phyloP scores from a whole-genome alignment of 768 basidiomycete genomes.

The Steccherinum ochraceum region DNA sequence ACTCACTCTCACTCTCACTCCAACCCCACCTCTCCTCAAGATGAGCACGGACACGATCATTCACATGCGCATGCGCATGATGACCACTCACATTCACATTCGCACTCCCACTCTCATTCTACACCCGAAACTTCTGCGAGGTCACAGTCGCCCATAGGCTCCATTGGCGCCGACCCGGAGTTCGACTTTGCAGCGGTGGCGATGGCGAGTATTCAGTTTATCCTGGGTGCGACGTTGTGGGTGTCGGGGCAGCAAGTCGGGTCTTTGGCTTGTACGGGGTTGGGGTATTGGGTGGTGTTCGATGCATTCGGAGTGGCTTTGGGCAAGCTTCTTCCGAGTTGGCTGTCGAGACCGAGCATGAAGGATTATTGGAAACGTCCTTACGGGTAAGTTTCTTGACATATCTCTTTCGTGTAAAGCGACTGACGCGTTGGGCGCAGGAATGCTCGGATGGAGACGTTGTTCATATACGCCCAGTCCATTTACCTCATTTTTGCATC shows the following conservation, averaged over 20 bases:
- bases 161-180: constrained; percentile 12
- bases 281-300: constrained; percentile 97
- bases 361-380: constrained; percentile 31
- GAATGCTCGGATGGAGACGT: constrained; percentile 60
- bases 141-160: constrained; percentile 14
- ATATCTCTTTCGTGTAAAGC: not conserved
- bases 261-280: constrained; percentile 79
- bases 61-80: not conserved
- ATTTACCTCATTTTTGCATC: constrained; percentile 93
- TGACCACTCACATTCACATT: not conserved
- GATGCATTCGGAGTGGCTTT: constrained; percentile 79
- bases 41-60: constrained; percentile 6
- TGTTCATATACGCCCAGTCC: constrained; percentile 79
- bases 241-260: constrained; percentile 84
- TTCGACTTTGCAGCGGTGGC: constrained; percentile 11
- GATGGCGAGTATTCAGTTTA: constrained; percentile 34
- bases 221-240: constrained; percentile 76
- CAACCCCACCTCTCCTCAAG: constrained; percentile 3
- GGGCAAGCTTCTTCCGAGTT: constrained; percentile 37
- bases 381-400: constrained; percentile 51
- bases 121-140: not conserved
- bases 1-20: constrained; percentile 1
- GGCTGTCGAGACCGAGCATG: constrained; percentile 30
- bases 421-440: constrained; percentile 26
- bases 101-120: not conserved